Base-by-base conservation (phyloP, 768 basidiomycete species). In the Agrocybe chaxingu region DNA sequence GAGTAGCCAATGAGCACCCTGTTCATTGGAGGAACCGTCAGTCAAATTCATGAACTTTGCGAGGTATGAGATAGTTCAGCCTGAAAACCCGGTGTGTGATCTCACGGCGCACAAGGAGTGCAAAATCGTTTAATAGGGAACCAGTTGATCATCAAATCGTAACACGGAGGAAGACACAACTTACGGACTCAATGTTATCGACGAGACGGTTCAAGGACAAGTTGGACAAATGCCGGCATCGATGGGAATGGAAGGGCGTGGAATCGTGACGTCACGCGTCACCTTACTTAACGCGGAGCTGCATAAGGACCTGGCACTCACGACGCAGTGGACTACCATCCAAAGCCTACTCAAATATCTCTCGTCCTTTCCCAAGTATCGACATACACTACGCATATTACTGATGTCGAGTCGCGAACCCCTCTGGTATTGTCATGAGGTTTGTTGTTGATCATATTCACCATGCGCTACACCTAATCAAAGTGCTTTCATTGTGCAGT, bases 361-460 rank as follows among this genome's bases (percentile, higher is more conserved):
- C 24, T 24, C 5, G 5, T 24, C 24, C 24, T 41, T 43, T 45
- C 43, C 42, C 48, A 56, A 48, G 52, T 48, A 38, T 49, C 40
- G 47, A 35, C 48, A 39, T 54, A 50, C 41, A 52, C 43, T 49
- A 24, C 24, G 5, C 24, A 24, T 24, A 40, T 34, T 29, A 45
- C 35, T 29, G 50, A 89, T 89, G 87, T 84, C 89, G 10, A 73
- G 77, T 16, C 74, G 86, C 66, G 85, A 87, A 55, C 82, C 87
- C 3, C 63, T 89, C 59, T 92, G 89, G 89, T 90, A 72, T 59
- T 91, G 89, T 56, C 87, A 91, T 62, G 73, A 88, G 70, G 88
- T 84, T 38, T 11, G 70, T 63, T 11, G 36, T 10, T 47, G 44
- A 31, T 39, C 51, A 41, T 50, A 10, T 13, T 37, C 33, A 7